These are phyloP conservation scores for Clausena lansium DNA, from an alignment of 345 rosid species.

Conservation along the genomic window DNA sequence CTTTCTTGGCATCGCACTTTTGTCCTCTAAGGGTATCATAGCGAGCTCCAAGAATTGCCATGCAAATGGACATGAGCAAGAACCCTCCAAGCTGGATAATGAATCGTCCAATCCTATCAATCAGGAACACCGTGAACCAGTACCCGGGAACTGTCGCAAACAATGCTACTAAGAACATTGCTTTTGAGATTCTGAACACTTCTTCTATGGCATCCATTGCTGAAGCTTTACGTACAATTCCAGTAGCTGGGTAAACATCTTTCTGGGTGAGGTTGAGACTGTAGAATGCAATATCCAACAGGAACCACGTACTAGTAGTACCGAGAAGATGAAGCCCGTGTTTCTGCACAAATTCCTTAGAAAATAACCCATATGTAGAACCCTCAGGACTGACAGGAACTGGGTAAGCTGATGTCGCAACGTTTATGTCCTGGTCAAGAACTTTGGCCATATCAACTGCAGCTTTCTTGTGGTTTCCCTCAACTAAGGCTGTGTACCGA, in stretches of 20 bases:
- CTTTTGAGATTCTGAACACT: conserved; percentile 44
- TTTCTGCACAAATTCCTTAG: conserved; percentile 42
- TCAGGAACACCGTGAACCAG: conserved; percentile 67
- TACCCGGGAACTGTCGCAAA: conserved; percentile 67
- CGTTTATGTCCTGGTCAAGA: conserved; percentile 24
- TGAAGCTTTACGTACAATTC: conserved; percentile 42
- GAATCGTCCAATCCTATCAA: conserved; percentile 63
- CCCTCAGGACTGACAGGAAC: neutral
- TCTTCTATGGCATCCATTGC: conserved; percentile 68
- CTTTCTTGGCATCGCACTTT: neutral
- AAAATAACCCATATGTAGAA: conserved; percentile 40
- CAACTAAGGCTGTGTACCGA: conserved; percentile 67
- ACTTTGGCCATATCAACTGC: conserved; percentile 73
- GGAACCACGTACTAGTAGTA: conserved; percentile 67
- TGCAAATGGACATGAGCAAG: conserved; percentile 58
- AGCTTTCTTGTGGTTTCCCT: conserved; percentile 59
- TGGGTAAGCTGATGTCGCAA: conserved; percentile 9
- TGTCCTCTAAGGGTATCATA: conserved; percentile 36
- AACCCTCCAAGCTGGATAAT: conserved; percentile 63
- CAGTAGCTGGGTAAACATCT: conserved; percentile 57
- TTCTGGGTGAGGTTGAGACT: conserved; percentile 65
- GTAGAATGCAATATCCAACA: conserved; percentile 71
- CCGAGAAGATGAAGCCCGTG: conserved; percentile 73
- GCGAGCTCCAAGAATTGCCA: conserved; percentile 50
- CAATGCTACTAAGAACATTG: conserved; percentile 57